Evolutionary conservation across 2,329 filamentous ascomycete genomes (phyloP).

Genomic region (Exophiala bonariae): DNA sequence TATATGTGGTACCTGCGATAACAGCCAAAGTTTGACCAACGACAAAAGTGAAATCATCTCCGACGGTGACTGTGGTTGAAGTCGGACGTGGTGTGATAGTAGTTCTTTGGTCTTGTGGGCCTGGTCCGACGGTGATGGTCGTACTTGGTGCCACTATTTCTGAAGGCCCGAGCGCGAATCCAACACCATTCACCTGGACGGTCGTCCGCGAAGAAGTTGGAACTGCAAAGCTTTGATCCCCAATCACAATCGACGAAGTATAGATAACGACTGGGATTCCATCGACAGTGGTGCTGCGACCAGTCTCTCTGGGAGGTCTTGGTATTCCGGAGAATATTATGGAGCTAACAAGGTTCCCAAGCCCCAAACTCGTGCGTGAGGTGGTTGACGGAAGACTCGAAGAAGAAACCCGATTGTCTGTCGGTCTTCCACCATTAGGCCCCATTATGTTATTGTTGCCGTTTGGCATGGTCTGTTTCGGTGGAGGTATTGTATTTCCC

Average conservation of each 20-base stretch:
- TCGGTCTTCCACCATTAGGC: too few species aligned
- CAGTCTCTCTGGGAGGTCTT: slow-evolving; percentile 2
- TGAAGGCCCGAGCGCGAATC: slow-evolving; percentile 22
- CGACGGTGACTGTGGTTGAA: slow-evolving; percentile 13
- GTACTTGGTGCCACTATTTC: slow-evolving; percentile 20
- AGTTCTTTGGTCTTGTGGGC: slow-evolving; percentile 5
- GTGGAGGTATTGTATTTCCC: slow-evolving; percentile 1
- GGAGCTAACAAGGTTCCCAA: slow-evolving; percentile 26
- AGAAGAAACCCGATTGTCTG: too few species aligned
- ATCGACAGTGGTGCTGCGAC: slow-evolving; percentile 17
- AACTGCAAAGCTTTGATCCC: slow-evolving; percentile 22
- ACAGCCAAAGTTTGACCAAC: slow-evolving; percentile 29
- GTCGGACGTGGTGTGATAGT: slow-evolving; percentile 7
- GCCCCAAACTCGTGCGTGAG: not conserved
- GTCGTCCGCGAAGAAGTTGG: slow-evolving; percentile 16
- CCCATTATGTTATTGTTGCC: slow-evolving; percentile 11
- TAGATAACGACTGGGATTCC: slow-evolving; percentile 23
- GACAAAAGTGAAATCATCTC: slow-evolving; percentile 24
- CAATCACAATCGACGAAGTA: slow-evolving; percentile 25
- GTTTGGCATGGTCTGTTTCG: not conserved
- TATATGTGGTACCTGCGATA: slow-evolving; percentile 29
- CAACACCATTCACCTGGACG: slow-evolving; percentile 19
- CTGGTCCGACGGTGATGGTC: slow-evolving; percentile 19
- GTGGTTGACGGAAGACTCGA: too few species aligned
- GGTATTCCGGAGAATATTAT: slow-evolving; percentile 12